Base-by-base conservation (phyloP, 2,329 filamentous ascomycete genomes). In the Grosmannia serpens region DNA sequence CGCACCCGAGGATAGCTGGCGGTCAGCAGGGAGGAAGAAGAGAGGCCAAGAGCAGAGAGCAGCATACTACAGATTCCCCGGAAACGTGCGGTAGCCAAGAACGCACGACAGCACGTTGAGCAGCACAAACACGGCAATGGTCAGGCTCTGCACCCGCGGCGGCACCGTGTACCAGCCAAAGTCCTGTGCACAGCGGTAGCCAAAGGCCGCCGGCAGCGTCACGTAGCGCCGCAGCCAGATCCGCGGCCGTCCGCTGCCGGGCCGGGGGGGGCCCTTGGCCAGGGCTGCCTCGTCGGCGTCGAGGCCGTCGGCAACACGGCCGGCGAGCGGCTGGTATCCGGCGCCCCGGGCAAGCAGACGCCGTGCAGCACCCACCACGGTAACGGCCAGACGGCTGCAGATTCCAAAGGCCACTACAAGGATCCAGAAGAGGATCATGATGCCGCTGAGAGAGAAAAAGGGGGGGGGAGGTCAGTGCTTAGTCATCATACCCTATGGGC, bases 101-200 rank as follows among this genome's bases (percentile, higher is more conserved):
- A 57, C 5, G 46, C 61, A 63, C 2, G 58, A 35, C 2, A 60
- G 55, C 4, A 61, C 29, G 53, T 62, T 65, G 7, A 65, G 13
- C 13, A 50, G 17, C 26, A 55, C 51, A 56, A 62, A 65, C 1
- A 53, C 35, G 1, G 26, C n/a, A 9, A 65, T 38, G 0, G 63
- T 59, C 8, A 65, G 35, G 7, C 55, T 56, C 60, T 65, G 63
- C n/a, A 62, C 47, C 11, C 64, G 61, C 31, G 63, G 63, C 29
- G 64, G 64, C 31, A 65, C 55, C 2, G 63, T 63, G 60, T 59
- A 64, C 59, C 64, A 77, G 33, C 74, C 73, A 3, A 75, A 68
- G 26, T 74, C 73, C 47, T 77, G 73, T 0, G 75, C 70, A 56
- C 70, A 74, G 20, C 68, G 68, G 38, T 72, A 67, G 1, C 76